These are phyloP conservation scores for Fusarium proliferatum DNA, from an alignment of 2,329 filamentous ascomycete species.

Conservation along the genomic window DNA sequence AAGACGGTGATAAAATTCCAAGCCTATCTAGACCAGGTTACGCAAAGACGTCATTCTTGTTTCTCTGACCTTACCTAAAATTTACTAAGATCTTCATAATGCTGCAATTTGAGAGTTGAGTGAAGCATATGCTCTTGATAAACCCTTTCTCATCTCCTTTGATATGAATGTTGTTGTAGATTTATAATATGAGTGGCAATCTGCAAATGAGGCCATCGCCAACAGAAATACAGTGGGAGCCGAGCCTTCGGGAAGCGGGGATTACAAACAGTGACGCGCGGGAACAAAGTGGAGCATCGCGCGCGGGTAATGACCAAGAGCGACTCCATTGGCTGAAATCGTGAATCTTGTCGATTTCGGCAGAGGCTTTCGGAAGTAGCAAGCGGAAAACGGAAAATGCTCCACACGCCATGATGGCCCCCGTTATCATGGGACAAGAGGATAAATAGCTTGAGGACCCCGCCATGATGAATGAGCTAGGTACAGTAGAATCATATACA, in stretches of 20 bases:
- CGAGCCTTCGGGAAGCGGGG: conserved; percentile 18
- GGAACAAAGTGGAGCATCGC: conserved; percentile 34
- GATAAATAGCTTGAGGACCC: conserved; percentile 32
- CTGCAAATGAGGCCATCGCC: conserved; percentile 39
- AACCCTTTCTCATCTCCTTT: background rate
- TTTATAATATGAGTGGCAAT: conserved; percentile 48
- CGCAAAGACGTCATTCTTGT: background rate
- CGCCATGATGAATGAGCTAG: background rate
- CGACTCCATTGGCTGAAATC: background rate
- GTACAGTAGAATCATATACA: background rate
- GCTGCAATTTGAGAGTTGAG: rapidly evolving
- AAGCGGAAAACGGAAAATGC: conserved; percentile 21
- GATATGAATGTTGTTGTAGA: background rate
- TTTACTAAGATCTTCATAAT: background rate
- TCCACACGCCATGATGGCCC: conserved; percentile 39
- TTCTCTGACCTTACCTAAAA: background rate
- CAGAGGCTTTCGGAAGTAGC: conserved; percentile 17
- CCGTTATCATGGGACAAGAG: conserved; percentile 14
- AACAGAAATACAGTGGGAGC: background rate
- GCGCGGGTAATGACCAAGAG: conserved; percentile 47
- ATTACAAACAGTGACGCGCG: conserved; percentile 30
- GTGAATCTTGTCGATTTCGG: background rate
- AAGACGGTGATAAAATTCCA: background rate
- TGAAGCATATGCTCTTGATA: background rate
- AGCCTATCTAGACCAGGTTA: background rate